Conservation (phyloP, 2,329 filamentous ascomycete species). For the Mycocentrospora acerina region DNA sequence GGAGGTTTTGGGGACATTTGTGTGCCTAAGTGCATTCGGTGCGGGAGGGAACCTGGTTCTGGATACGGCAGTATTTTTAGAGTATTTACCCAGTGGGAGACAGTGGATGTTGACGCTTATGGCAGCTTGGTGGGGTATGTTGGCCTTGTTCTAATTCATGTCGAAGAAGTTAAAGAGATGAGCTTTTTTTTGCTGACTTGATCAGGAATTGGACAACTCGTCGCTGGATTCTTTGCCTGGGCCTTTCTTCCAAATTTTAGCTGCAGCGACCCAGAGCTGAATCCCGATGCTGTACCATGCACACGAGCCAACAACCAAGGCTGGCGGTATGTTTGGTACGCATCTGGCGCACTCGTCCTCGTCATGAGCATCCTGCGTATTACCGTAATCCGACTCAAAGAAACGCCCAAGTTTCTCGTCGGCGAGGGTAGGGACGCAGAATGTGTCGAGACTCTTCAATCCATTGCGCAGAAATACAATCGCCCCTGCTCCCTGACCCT, state of each 20-base stretch:
- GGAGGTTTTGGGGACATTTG: slow-evolving; percentile 64
- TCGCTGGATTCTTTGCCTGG: slow-evolving; percentile 58
- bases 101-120: slow-evolving; percentile 68
- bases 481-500: slow-evolving; percentile 55
- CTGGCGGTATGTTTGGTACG: slow-evolving; percentile 60
- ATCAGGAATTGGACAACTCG: slow-evolving; percentile 50
- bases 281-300: slow-evolving; percentile 47
- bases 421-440: slow-evolving; percentile 56
- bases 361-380: slow-evolving; percentile 56
- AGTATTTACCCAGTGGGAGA: slow-evolving; percentile 58
- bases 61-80: slow-evolving; percentile 62
- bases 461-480: slow-evolving; percentile 56
- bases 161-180: no score
- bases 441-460: slow-evolving; percentile 52
- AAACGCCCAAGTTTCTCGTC: slow-evolving; percentile 60
- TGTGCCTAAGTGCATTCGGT: slow-evolving; percentile 64
- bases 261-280: slow-evolving; percentile 42
- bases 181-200: neutral
- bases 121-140: slow-evolving; percentile 57
- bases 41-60: slow-evolving; percentile 65
- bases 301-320: slow-evolving; percentile 56
- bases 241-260: slow-evolving; percentile 54
- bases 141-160: neutral
- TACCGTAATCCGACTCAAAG: slow-evolving; percentile 55
- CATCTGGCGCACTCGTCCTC: slow-evolving; percentile 56